Percentiles rank a stretch among this genome's conserved stretches.
Conservation (phyloP, 306 rosid genomes). For the Mimosa bimucronata region DNA sequence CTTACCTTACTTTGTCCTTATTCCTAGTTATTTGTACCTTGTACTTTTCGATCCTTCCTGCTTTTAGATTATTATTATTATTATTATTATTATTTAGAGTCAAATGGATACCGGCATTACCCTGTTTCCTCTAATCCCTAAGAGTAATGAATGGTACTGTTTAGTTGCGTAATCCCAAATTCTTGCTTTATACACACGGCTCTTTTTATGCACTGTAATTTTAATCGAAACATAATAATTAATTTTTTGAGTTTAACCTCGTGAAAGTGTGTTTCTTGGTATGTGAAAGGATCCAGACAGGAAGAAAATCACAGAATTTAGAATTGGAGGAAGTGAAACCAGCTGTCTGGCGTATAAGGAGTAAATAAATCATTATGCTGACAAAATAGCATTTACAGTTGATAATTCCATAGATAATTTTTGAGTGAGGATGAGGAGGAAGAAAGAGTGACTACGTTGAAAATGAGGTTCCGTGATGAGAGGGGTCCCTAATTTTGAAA, state of each 20-base stretch:
- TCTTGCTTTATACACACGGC: not conserved
- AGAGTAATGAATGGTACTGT: conserved; percentile 29
- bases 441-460: not conserved
- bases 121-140: not conserved
- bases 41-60: conserved; percentile 12
- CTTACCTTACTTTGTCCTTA: not conserved
- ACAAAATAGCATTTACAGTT: conserved; percentile 2
- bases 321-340: not conserved
- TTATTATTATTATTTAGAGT: conserved; percentile 11
- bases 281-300: conserved; percentile 7
- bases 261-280: conserved; percentile 8
- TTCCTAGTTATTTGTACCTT: conserved; percentile 19
- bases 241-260: conserved; percentile 32
- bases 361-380: not conserved
- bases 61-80: not conserved
- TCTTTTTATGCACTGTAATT: not conserved
- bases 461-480: not conserved
- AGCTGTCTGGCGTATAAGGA: not conserved
- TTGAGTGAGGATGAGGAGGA: not conserved
- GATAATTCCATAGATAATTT: not conserved
- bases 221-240: not conserved
- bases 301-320: conserved; percentile 16
- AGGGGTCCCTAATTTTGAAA: conserved; percentile 30
- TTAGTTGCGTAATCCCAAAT: conserved; percentile 35
- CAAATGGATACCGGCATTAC: conserved; percentile 48